Percentiles rank a stretch among this genome's conserved stretches.
These are phyloP conservation scores for Thermothielavioides terrestris DNA, from an alignment of 495 filamentous ascomycete genomes.

Conservation along the genomic window DNA sequence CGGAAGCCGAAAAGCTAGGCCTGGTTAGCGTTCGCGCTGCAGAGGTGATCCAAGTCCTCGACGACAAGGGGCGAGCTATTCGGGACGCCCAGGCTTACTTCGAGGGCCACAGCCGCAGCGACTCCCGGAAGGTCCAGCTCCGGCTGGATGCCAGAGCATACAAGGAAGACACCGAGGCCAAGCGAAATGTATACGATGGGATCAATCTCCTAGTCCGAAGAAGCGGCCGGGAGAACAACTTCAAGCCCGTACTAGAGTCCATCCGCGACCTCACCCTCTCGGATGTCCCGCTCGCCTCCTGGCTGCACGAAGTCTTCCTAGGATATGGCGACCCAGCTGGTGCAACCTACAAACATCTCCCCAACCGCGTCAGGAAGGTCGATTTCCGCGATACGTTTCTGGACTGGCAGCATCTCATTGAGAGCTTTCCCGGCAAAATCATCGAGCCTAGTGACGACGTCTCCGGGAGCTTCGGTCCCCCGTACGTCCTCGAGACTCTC, in stretches of 20 bases:
- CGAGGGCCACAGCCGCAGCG: slow-evolving; percentile 35
- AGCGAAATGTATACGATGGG: slow-evolving; percentile 68
- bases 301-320: slow-evolving; percentile 94
- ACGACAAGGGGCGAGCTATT: slow-evolving; percentile 74
- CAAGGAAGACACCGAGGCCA: slow-evolving; percentile 70
- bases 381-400: slow-evolving; percentile 93
- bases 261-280: slow-evolving; percentile 80
- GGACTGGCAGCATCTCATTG: slow-evolving; percentile 88
- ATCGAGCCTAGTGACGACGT: slow-evolving; percentile 67
- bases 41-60: slow-evolving; percentile 77
- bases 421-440: slow-evolving; percentile 74
- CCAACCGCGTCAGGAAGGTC: slow-evolving; percentile 65
- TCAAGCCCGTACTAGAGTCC: slow-evolving; percentile 86
- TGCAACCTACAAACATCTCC: slow-evolving; percentile 74
- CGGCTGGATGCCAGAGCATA: slow-evolving; percentile 74
- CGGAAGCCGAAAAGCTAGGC: slow-evolving; percentile 51
- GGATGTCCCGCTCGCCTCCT: slow-evolving; percentile 76
- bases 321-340: slow-evolving; percentile 88
- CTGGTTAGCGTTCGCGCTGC: slow-evolving; percentile 70
- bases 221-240: slow-evolving; percentile 90
- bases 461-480: slow-evolving; percentile 69
- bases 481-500: slow-evolving; percentile 68
- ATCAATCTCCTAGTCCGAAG: slow-evolving; percentile 85
- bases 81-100: slow-evolving; percentile 47
- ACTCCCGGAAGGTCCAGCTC: slow-evolving; percentile 62